Evolutionary conservation across 306 rosid species (phyloP).

Genomic region (Comarum palustre): DNA sequence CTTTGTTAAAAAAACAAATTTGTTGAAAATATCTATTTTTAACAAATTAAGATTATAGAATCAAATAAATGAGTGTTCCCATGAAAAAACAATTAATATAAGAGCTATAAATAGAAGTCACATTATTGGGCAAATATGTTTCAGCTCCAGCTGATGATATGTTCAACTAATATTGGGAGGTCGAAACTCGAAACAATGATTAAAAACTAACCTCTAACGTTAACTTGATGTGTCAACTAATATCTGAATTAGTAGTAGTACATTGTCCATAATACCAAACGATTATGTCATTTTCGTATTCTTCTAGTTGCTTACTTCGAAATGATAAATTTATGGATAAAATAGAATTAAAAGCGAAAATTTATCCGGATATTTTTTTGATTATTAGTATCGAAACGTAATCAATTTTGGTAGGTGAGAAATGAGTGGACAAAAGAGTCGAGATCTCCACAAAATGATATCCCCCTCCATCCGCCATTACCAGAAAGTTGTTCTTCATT

Average conservation of each 20-base stretch:
- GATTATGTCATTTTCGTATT: neutral
- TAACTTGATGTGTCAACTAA: neutral
- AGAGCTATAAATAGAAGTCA: neutral
- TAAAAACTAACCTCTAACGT: neutral
- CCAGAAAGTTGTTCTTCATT: constrained; percentile 13
- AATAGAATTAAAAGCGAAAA: neutral
- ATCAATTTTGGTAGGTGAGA: neutral
- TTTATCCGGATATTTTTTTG: neutral
- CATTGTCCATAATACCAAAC: neutral
- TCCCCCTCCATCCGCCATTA: constrained; percentile 11
- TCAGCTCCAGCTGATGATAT: neutral
- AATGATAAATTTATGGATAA: neutral
- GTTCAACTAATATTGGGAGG: too few species aligned
- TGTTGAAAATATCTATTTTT: neutral
- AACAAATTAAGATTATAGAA: neutral
- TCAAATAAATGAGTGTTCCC: neutral
- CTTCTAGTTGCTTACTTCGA: neutral
- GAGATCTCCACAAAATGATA: neutral
- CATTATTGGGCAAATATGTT: neutral
- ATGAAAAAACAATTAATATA: neutral
- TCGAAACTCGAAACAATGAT: neutral
- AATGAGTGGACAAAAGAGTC: constrained; percentile 5
- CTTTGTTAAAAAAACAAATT: too few species aligned
- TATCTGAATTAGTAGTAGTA: neutral
- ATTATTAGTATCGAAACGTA: neutral